A percentile compares a stretch with the other conserved stretches of the same genome.
These are phyloP conservation scores for Sphaerulina populicola DNA, from an alignment of 2,329 filamentous ascomycete genomes.

Conservation along the genomic window DNA sequence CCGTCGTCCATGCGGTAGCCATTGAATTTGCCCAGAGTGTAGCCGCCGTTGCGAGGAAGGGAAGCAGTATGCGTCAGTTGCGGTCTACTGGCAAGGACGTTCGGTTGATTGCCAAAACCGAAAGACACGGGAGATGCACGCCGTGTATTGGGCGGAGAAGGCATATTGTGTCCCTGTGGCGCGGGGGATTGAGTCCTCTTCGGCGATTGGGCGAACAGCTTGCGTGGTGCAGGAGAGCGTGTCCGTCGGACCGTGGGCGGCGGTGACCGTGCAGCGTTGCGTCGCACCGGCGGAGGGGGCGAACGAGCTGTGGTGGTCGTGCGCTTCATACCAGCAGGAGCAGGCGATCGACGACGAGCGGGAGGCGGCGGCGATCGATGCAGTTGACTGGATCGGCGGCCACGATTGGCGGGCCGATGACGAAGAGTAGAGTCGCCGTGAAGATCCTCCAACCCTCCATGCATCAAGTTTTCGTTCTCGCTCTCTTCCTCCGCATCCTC, in stretches of 20 bases:
- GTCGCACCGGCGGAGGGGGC: conserved; percentile 22
- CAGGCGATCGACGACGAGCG: conserved; percentile 33
- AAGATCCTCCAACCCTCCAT: conserved; percentile 43
- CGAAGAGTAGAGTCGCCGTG: conserved; percentile 32
- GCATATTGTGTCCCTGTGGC: conserved; percentile 30
- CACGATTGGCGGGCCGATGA: conserved; percentile 32
- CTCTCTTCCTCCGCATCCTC: conserved; percentile 52
- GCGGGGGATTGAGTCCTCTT: conserved; percentile 47
- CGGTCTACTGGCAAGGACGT: conserved; percentile 52
- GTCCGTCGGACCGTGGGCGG: conserved; percentile 10
- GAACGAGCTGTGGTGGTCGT: conserved; percentile 38
- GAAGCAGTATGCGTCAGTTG: conserved; percentile 73
- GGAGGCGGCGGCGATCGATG: conserved; percentile 31
- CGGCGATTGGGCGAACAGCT: conserved; percentile 63
- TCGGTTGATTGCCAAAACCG: conserved; percentile 36
- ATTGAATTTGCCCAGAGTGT: conserved; percentile 38
- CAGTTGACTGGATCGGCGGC: conserved; percentile 13
- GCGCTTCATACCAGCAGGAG: conserved; percentile 37
- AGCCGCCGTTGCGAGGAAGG: conserved; percentile 67
- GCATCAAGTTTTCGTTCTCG: conserved; percentile 56
- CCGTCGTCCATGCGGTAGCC: conserved; percentile 34
- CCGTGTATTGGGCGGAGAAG: conserved; percentile 60
- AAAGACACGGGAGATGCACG: conserved; percentile 36
- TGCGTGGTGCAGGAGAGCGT: conserved; percentile 43
- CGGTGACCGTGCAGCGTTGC: conserved; percentile 15